Conservation (phyloP, 2,329 filamentous ascomycete species). For the Karstenula rhodostoma region DNA sequence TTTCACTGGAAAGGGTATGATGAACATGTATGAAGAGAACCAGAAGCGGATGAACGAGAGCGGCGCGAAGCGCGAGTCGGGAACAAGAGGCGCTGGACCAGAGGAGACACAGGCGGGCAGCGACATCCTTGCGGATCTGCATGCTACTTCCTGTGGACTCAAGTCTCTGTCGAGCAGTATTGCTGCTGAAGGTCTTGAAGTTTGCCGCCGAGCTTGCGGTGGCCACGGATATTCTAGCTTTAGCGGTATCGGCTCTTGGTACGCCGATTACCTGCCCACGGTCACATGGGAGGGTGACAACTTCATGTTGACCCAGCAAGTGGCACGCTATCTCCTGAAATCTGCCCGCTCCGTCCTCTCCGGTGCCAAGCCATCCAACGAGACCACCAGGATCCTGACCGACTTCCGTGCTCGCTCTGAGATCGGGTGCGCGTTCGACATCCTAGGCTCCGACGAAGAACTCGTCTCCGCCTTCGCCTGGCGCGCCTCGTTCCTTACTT, state of each 20-base stretch:
- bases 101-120: slow-evolving; percentile 72
- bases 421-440: slow-evolving; percentile 76
- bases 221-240: slow-evolving; percentile 80
- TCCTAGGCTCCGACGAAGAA: slow-evolving; percentile 74
- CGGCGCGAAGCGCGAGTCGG: slow-evolving; percentile 46
- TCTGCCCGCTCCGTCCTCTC: slow-evolving; percentile 74
- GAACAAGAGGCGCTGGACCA: slow-evolving; percentile 66
- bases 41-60: slow-evolving; percentile 69
- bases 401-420: slow-evolving; percentile 71
- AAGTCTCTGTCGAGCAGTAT: slow-evolving; percentile 77
- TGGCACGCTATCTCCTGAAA: slow-evolving; percentile 79
- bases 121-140: slow-evolving; percentile 75
- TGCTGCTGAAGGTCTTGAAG: slow-evolving; percentile 77
- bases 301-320: slow-evolving; percentile 84
- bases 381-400: slow-evolving; percentile 72
- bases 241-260: slow-evolving; percentile 78
- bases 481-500: slow-evolving; percentile 77
- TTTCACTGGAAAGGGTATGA: slow-evolving; percentile 81
- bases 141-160: slow-evolving; percentile 78
- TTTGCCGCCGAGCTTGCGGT: slow-evolving; percentile 77
- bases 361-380: slow-evolving; percentile 70
- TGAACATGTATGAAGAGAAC: slow-evolving; percentile 75
- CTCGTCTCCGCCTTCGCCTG: slow-evolving; percentile 78
- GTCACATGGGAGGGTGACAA: slow-evolving; percentile 81
- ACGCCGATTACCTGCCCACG: slow-evolving; percentile 77